Conservation (phyloP, 768 basidiomycete species). For the Coprinellus aureogranulatus region DNA sequence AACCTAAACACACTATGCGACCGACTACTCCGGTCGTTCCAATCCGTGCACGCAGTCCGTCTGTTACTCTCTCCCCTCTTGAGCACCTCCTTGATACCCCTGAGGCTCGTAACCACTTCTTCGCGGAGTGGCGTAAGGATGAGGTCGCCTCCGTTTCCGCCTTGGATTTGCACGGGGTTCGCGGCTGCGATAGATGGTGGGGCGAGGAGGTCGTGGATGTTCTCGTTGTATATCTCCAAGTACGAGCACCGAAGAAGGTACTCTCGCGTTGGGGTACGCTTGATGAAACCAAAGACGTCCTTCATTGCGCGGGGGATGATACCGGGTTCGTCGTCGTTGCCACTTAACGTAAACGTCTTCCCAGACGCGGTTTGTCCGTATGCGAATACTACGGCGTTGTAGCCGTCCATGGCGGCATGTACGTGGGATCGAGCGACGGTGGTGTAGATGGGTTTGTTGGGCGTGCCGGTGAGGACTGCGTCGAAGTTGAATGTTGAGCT, state of each 20-base stretch:
- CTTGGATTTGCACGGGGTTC: conserved; percentile 72
- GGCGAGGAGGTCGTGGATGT: conserved; percentile 81
- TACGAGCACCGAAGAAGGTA: conserved; percentile 96
- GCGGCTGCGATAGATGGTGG: conserved; percentile 53
- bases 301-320: conserved; percentile 92
- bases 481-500: conserved; percentile 61
- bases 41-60: conserved; percentile 94
- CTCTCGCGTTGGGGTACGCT: conserved; percentile 72
- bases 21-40: conserved; percentile 93
- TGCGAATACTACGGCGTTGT: conserved; percentile 93
- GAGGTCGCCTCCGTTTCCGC: conserved; percentile 58
- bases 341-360: conserved; percentile 58
- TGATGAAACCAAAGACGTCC: conserved; percentile 86
- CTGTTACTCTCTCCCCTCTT: conserved; percentile 83
- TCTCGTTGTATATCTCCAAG: conserved; percentile 96
- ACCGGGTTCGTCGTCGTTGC: conserved; percentile 80
- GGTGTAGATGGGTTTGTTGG: conserved; percentile 77
- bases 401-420: conserved; percentile 93
- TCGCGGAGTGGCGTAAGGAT: conserved; percentile 78
- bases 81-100: conserved; percentile 81
- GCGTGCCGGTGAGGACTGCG: conserved; percentile 72
- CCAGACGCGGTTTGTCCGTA: conserved; percentile 87
- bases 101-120: conserved; percentile 90
- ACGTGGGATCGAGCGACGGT: conserved; percentile 77
- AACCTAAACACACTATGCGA: conserved; percentile 94